phyloP scores from a whole-genome alignment of 2,329 filamentous ascomycete genomes.

The Scleromitrula shiraiana region DNA sequence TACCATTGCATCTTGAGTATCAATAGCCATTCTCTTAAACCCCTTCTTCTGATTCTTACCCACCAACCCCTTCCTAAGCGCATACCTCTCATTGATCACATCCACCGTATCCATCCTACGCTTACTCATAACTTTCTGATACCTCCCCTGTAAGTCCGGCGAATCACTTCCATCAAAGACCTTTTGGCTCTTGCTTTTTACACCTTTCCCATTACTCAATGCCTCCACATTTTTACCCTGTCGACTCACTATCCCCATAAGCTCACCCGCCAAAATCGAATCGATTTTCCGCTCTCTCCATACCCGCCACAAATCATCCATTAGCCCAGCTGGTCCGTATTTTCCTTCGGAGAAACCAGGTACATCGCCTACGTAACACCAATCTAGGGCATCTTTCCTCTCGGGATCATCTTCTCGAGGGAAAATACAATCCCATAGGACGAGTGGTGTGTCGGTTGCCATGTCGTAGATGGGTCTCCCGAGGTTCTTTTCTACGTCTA shows the following conservation, averaged over 20 bases:
- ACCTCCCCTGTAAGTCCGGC: conserved; percentile 43
- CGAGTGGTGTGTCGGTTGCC: conserved; percentile 81
- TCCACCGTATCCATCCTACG: conserved; percentile 40
- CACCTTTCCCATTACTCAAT: conserved; percentile 31
- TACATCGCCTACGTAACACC: conserved; percentile 72
- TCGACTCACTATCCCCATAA: conserved; percentile 55
- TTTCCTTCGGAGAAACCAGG: conserved; percentile 46
- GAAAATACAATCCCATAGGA: conserved; percentile 95
- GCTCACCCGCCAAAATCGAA: conserved; percentile 68
- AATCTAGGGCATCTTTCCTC: conserved; percentile 57
- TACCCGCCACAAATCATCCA: conserved; percentile 69
- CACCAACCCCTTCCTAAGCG: conserved; percentile 49
- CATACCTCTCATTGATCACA: conserved; percentile 53
- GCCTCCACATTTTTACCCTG: conserved; percentile 30
- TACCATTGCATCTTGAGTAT: too few relatives aligned
- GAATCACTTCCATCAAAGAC: conserved; percentile 50
- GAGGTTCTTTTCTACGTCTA: conserved; percentile 65
- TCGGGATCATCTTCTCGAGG: conserved; percentile 41
- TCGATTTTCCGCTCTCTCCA: conserved; percentile 87
- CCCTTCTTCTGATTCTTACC: conserved; percentile 6
- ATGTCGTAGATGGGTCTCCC: conserved; percentile 81
- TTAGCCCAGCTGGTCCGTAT: conserved; percentile 56
- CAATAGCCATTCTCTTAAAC: conserved; percentile 4
- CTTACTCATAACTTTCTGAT: conserved; percentile 47
- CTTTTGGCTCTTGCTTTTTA: conserved; percentile 26